A percentile compares a stretch with the other conserved stretches of the same genome.
Conservation (phyloP, 208 protist genomes). For the Wallacemonas sp. region DNA sequence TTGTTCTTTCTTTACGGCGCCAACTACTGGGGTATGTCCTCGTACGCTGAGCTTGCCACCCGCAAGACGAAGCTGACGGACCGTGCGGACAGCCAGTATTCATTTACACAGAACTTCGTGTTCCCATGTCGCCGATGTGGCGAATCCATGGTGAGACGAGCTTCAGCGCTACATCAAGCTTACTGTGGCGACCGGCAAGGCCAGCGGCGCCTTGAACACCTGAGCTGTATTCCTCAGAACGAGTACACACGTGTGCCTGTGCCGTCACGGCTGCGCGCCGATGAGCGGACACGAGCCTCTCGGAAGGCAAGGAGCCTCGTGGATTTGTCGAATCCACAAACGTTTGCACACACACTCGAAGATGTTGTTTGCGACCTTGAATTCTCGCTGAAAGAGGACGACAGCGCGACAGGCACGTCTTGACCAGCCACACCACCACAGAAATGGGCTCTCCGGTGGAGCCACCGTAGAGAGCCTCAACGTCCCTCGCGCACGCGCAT, state of each 20-base stretch:
- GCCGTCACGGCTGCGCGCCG: slow-evolving; percentile 30
- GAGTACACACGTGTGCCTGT: slow-evolving; percentile 59
- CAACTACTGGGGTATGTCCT: slow-evolving; percentile 82
- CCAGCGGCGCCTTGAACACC: slow-evolving; percentile 28
- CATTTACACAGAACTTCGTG: slow-evolving; percentile 5
- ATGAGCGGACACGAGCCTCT: slow-evolving; percentile 23
- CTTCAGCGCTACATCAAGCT: slow-evolving; percentile 42
- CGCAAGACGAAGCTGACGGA: not conserved
- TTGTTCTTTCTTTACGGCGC: slow-evolving; percentile 82
- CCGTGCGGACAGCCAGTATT: not conserved
- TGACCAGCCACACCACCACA: too few species aligned
- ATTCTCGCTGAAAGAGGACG: slow-evolving; percentile 48
- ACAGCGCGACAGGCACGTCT: not conserved
- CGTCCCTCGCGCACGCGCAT: too few species aligned
- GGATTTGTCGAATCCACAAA: slow-evolving; percentile 68
- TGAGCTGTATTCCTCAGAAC: slow-evolving; percentile 69
- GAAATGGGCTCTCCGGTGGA: too few species aligned
- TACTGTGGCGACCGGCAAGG: slow-evolving; percentile 74
- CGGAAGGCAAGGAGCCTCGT: slow-evolving; percentile 65
- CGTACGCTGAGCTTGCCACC: slow-evolving; percentile 55
- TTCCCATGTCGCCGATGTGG: slow-evolving; percentile 61
- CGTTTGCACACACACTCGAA: slow-evolving; percentile 74
- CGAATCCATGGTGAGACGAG: slow-evolving; percentile 38
- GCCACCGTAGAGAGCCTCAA: too few species aligned
- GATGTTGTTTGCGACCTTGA: slow-evolving; percentile 73